Conservation (phyloP, 306 rosid species). For the Cercis canadensis region DNA sequence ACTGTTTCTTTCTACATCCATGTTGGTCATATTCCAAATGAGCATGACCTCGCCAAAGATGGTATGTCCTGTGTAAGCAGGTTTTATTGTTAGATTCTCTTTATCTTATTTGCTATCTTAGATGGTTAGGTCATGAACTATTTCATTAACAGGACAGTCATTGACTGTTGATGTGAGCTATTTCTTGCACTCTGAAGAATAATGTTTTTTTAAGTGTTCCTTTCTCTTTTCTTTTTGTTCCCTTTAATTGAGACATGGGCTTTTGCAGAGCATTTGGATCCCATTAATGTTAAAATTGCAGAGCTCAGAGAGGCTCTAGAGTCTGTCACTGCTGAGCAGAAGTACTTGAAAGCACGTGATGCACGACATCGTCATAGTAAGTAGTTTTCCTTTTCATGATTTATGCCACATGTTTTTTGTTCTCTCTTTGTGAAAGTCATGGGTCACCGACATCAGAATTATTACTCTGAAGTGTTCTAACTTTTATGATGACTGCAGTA, state of each 20-base stretch:
- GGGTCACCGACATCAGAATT: background rate
- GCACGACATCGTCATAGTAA: constrained; percentile 93
- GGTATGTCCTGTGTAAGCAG: constrained; percentile 56
- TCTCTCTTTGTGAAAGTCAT: background rate
- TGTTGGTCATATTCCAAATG: constrained; percentile 94
- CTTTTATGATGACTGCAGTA: background rate
- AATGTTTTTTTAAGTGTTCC: background rate
- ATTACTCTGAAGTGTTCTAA: background rate
- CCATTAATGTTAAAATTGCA: constrained; percentile 96
- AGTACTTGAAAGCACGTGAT: constrained; percentile 94
- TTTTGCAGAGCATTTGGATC: constrained; percentile 96
- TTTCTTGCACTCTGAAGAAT: constrained; percentile 9
- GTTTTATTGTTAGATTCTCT: constrained; percentile 4
- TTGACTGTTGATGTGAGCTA: background rate
- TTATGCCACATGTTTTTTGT: background rate
- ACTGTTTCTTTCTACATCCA: constrained; percentile 98
- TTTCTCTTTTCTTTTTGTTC: background rate
- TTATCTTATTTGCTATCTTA: constrained; percentile 3
- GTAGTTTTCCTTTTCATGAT: constrained; percentile 43
- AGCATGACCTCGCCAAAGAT: constrained; percentile 92
- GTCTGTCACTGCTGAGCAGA: constrained; percentile 93
- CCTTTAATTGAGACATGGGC: constrained; percentile 2
- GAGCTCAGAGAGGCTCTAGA: constrained; percentile 97
- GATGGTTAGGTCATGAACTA: background rate
- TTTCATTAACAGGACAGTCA: constrained; percentile 5